Evolutionary conservation across 768 basidiomycete species (phyloP), one percentile per base, ranked within the genome.

Genomic region (Hypsizygus marmoreus): DNA sequence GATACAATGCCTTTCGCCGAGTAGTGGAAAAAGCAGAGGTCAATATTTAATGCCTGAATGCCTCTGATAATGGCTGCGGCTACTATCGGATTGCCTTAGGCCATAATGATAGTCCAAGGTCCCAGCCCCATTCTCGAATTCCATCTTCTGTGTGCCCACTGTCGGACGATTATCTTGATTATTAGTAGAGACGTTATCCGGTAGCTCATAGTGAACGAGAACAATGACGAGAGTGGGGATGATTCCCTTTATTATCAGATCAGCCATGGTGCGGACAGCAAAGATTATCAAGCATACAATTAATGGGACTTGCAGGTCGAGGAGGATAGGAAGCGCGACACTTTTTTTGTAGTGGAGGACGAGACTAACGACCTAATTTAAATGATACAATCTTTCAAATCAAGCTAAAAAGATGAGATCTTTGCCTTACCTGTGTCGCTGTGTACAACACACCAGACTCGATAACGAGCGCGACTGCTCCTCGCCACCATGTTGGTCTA

Each of bases 171-270:
- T n/a, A n/a, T n/a, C n/a, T n/a, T n/a, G n/a, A n/a, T n/a, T n/a
- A n/a, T n/a, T n/a, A n/a, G n/a, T n/a, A n/a, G n/a, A n/a, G n/a
- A n/a, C n/a, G n/a, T n/a, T n/a, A n/a, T n/a, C n/a, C n/a, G n/a
- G n/a, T n/a, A 53, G 42, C 24, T 46, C 44, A 11, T 53, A 56
- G 16, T 54, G 51, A 19, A 54, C 50, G n/a, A 47, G 29, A 17
- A 51, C 49, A 23, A 51, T 57, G 37, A 51, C 51, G 10, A 54
- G 40, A 17, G 52, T 56, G 17, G 55, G 51, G 10, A 53, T 26
- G 12, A 56, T 53, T 2, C 55, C 55, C 55, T 56, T 16, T 8
- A 29, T 28, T 4, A 23, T 20, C 4, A 20, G 36, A 6, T 19
- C 37, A 9, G 28, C 17, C 8, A 44, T 14, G 26, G 2, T 13